These are phyloP conservation scores for Populus hybrid DNA, from an alignment of 441 rosid genomes.

Conservation along the genomic window DNA sequence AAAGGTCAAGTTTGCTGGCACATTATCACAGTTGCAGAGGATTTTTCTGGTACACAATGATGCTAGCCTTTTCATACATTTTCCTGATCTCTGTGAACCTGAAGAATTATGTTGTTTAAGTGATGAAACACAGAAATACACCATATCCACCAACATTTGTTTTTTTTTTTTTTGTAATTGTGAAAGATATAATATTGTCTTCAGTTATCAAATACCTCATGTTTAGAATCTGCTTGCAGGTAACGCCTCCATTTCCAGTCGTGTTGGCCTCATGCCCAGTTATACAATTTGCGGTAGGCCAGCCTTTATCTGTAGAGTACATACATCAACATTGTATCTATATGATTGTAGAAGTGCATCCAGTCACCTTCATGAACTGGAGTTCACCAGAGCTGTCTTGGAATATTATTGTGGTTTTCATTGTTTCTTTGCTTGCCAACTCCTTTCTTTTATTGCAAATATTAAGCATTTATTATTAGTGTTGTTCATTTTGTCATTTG, in stretches of 20 bases:
- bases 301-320: slow-evolving; percentile 11
- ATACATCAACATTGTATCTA: slow-evolving; percentile 2
- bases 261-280: slow-evolving; percentile 63
- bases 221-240: slow-evolving; percentile 46
- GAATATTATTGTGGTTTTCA: neutral
- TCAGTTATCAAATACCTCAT: slow-evolving; percentile 21
- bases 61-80: slow-evolving; percentile 14
- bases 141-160: neutral
- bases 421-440: slow-evolving; percentile 2
- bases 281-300: slow-evolving; percentile 69
- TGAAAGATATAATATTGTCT: neutral
- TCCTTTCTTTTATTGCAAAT: neutral
- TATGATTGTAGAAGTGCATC: neutral
- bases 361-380: neutral
- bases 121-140: neutral
- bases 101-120: neutral
- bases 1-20: slow-evolving; percentile 57
- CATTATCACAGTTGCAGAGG: slow-evolving; percentile 75
- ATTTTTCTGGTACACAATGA: slow-evolving; percentile 60
- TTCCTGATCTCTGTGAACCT: slow-evolving; percentile 5
- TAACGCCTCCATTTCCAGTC: slow-evolving; percentile 70
- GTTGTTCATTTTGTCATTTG: neutral
- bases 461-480: neutral
- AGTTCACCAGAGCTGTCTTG: neutral
- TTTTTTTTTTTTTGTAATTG: neutral